Conservation (phyloP, 371 early-diverging fungal genomes). For the Blakeslea trispora region DNA sequence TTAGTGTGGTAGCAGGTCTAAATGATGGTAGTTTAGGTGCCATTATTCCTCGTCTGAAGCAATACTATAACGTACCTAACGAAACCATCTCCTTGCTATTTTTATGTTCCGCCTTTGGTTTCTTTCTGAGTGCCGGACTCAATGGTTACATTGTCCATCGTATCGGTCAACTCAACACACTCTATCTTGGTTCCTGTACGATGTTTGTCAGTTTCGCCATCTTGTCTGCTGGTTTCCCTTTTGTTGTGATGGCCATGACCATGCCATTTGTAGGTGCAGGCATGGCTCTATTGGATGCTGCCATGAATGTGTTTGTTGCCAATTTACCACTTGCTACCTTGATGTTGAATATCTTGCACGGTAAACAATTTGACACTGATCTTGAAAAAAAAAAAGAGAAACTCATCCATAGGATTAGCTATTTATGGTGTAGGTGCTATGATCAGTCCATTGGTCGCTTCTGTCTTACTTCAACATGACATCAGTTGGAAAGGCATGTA, state of each 20-base stretch:
- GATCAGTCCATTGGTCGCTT: constrained; percentile 34
- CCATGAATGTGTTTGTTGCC: constrained; percentile 33
- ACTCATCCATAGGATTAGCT: constrained; percentile 16
- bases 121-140: constrained; percentile 26
- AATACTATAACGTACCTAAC: constrained; percentile 29
- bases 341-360: constrained; percentile 38
- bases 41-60: constrained; percentile 31
- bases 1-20: constrained; percentile 31
- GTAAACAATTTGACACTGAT: no score
- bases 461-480: constrained; percentile 20
- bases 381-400: neutral
- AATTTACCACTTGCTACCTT: constrained; percentile 37
- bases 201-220: constrained; percentile 19
- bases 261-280: constrained; percentile 31
- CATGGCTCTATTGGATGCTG: constrained; percentile 32
- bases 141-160: constrained; percentile 35
- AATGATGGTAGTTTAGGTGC: constrained; percentile 39
- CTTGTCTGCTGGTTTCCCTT: constrained; percentile 26
- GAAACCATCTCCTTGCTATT: constrained; percentile 31
- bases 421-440: constrained; percentile 40
- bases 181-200: constrained; percentile 20
- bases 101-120: constrained; percentile 28
- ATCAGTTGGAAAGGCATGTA: constrained; percentile 34
- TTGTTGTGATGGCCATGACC: constrained; percentile 18
- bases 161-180: constrained; percentile 26